These are phyloP conservation scores for Voacanga thouarsii DNA, from an alignment of 257 asterid species.

Conservation along the genomic window DNA sequence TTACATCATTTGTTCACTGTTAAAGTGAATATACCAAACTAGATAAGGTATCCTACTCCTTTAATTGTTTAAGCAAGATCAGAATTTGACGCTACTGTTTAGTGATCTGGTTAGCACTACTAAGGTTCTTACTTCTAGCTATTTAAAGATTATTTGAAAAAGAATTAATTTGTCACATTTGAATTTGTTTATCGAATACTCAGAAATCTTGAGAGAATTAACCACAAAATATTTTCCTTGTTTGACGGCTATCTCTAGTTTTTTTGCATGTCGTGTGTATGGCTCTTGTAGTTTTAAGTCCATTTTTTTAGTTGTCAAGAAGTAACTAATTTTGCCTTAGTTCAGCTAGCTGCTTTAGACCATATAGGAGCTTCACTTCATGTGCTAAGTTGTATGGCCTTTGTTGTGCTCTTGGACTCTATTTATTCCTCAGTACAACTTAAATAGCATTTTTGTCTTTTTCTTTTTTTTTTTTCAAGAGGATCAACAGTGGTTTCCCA, in stretches of 20 bases:
- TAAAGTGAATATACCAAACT: slow-evolving; percentile 87
- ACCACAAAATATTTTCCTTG: not conserved
- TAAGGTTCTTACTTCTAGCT: not conserved
- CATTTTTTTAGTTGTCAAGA: not conserved
- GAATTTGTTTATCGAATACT: not conserved
- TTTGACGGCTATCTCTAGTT: not conserved
- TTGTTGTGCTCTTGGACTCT: not conserved
- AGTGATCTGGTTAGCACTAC: not conserved
- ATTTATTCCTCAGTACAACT: not conserved
- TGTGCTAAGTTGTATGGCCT: not conserved
- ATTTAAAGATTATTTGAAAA: not conserved
- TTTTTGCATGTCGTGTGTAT: not conserved
- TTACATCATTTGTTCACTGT: slow-evolving; percentile 87
- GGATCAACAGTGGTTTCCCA: too few species aligned
- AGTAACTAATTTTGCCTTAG: not conserved
- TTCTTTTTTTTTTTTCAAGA: too few species aligned
- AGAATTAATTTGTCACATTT: not conserved
- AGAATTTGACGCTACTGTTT: not conserved
- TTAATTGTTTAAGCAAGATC: not conserved
- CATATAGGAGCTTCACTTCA: not conserved
- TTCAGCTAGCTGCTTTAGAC: not conserved
- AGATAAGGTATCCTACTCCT: slow-evolving; percentile 51
- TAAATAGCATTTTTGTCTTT: not conserved
- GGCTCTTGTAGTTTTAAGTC: not conserved
- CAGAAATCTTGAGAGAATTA: not conserved